phyloP scores from a whole-genome alignment of 2,329 filamentous ascomycete genomes.

The Diplodia intermedia region DNA sequence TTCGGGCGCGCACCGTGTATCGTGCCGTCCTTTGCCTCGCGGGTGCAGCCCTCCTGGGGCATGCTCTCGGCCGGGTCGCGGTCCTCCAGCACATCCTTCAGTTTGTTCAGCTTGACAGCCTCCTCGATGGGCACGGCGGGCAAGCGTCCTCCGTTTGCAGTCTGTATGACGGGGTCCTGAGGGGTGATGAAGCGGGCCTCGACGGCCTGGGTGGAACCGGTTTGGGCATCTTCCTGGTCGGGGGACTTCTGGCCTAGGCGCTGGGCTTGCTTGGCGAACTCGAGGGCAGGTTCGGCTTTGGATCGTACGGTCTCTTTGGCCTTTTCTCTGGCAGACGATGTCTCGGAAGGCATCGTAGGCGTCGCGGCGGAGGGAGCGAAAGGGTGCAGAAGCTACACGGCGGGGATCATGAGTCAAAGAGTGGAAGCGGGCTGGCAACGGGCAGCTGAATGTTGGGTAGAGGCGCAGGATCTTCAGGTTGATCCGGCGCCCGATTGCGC shows the following conservation, averaged over 20 bases:
- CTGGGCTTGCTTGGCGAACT: slow-evolving; percentile 67
- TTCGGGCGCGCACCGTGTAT: slow-evolving; percentile 47
- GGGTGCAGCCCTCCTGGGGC: slow-evolving; percentile 41
- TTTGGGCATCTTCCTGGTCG: slow-evolving; percentile 50
- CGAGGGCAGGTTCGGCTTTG: slow-evolving; percentile 54
- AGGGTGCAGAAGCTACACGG: background rate
- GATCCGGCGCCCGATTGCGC: background rate
- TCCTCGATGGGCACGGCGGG: slow-evolving; percentile 74
- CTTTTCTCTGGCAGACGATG: slow-evolving; percentile 32
- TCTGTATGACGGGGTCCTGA: slow-evolving; percentile 74
- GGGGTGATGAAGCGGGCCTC: slow-evolving; percentile 69
- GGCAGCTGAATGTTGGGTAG: slow-evolving; percentile 2
- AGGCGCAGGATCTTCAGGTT: background rate
- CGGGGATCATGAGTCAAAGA: background rate
- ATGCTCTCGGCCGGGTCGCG: slow-evolving; percentile 43
- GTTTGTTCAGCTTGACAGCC: slow-evolving; percentile 71
- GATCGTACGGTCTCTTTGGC: slow-evolving; percentile 34
- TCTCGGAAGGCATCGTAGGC: slow-evolving; percentile 21
- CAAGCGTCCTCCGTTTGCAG: slow-evolving; percentile 69
- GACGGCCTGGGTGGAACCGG: slow-evolving; percentile 62
- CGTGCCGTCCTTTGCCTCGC: slow-evolving; percentile 53
- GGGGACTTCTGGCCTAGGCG: slow-evolving; percentile 52
- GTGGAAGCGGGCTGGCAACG: background rate
- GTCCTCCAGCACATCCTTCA: slow-evolving; percentile 61
- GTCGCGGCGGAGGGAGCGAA: background rate